A percentile compares a stretch with the other conserved stretches of the same genome.
phyloP scores from a whole-genome alignment of 2,329 filamentous ascomycete species.

The Xylariaceae sp. region DNA sequence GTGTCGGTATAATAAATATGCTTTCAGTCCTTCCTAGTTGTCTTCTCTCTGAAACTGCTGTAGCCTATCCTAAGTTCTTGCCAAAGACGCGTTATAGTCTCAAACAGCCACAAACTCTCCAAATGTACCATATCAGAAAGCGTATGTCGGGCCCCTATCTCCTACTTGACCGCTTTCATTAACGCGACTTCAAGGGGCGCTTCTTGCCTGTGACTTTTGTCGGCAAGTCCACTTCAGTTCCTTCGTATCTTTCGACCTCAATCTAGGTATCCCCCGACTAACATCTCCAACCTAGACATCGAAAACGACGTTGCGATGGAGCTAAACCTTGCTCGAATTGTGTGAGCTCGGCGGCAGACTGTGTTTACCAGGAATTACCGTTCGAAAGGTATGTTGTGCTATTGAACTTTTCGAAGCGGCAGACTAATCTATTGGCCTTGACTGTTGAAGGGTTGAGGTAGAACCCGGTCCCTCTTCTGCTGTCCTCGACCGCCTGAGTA shows the following conservation, averaged over 20 bases:
- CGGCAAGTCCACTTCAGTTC: constrained; percentile 18
- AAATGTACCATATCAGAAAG: constrained; percentile 37
- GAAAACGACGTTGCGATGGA: constrained; percentile 38
- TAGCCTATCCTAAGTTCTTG: too few relatives aligned
- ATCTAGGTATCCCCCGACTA: constrained; percentile 11
- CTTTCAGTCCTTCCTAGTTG: too few relatives aligned
- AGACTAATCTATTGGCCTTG: constrained; percentile 9
- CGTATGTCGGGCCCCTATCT: constrained; percentile 23
- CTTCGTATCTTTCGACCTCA: not conserved
- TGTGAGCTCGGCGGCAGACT: constrained; percentile 36
- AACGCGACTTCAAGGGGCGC: constrained; percentile 36
- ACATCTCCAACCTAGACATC: constrained; percentile 25
- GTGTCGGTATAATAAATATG: too few relatives aligned
- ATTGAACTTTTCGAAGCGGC: not conserved
- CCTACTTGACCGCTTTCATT: constrained; percentile 18
- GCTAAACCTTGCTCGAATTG: constrained; percentile 38
- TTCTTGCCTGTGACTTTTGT: constrained; percentile 40
- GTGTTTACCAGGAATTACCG: constrained; percentile 37
- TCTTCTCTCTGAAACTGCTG: too few relatives aligned
- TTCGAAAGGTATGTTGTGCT: constrained; percentile 26
- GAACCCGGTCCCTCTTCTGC: constrained; percentile 32
- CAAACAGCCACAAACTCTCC: too few relatives aligned
- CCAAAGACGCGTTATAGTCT: too few relatives aligned
- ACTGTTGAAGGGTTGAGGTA: too few relatives aligned
- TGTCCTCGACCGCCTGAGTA: constrained; percentile 35